Evolutionary conservation across 2,329 filamentous ascomycete species (phyloP).

Genomic region (Coleophoma cylindrospora): DNA sequence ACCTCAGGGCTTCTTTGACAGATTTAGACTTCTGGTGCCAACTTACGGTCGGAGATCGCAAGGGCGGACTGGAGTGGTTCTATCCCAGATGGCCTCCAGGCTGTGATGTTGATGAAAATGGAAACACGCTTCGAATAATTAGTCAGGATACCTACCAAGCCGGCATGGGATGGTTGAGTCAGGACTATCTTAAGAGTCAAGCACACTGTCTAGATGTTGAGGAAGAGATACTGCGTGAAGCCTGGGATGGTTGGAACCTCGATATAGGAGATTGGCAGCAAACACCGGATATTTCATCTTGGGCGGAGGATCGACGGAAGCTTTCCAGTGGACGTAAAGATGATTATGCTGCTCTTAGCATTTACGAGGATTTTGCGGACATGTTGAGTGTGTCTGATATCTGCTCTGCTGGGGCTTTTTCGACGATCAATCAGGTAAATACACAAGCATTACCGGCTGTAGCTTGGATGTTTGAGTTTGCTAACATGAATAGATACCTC

Average conservation of each 20-base stretch:
- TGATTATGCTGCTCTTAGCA: conserved; percentile 36
- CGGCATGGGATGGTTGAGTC: conserved; percentile 73
- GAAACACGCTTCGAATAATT: conserved; percentile 68
- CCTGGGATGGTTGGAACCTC: conserved; percentile 64
- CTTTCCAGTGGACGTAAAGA: conserved; percentile 8
- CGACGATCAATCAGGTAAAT: conserved; percentile 18
- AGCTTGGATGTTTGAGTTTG: not conserved
- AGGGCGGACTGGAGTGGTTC: conserved; percentile 87
- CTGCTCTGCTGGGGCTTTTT: conserved; percentile 28
- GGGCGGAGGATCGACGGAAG: conserved; percentile 27
- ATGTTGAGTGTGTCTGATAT: conserved; percentile 63
- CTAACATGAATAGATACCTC: conserved; percentile 13
- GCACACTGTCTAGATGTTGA: conserved; percentile 40
- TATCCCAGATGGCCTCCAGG: conserved; percentile 72
- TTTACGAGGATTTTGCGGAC: conserved; percentile 50
- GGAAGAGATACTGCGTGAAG: conserved; percentile 59
- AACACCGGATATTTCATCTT: conserved; percentile 32
- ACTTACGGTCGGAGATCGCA: conserved; percentile 85
- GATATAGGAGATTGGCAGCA: conserved; percentile 55
- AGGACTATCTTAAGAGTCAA: conserved; percentile 46
- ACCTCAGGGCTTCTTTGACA: conserved; percentile 75
- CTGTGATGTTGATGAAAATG: conserved; percentile 60
- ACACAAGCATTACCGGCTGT: not conserved
- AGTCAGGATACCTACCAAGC: conserved; percentile 73
- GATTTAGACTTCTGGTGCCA: conserved; percentile 98